Evolutionary conservation across 2,329 filamentous ascomycete species (phyloP), one percentile per base, ranked within the genome.

Genomic region (Ascocoryne sarcoides): DNA sequence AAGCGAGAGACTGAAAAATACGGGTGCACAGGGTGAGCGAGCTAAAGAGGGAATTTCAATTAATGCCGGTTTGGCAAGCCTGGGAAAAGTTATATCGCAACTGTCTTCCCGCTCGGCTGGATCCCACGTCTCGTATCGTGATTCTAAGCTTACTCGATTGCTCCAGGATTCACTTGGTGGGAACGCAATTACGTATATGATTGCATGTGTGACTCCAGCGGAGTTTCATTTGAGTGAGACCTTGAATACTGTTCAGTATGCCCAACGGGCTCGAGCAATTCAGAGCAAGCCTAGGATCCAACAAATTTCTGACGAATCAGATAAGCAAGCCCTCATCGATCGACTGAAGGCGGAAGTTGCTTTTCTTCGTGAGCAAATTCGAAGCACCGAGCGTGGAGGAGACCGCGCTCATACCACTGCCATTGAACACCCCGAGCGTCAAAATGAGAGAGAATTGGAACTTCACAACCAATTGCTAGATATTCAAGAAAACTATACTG

Each of bases 141-240:
- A 98, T 65, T 96, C 92, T n/a, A 89, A 88, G 60, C 78, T 98
- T 53, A 98, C 92, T 9, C 82, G 92, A 44, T 71, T 98, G 17
- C 75, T 98, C 14, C 92, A 98, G 68, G 92, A 98, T 63, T 98
- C 92, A 0, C 72, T 98, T 4, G 92, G 92, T 42, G 92, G 92
- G 4, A 96, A 94, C 60, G 92, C 92, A 26, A 94, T 95, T 59
- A 98, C 92, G 1, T 98, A 96, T 66, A 96, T 98, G 92, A 92
- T 98, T 65, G 92, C 92, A 7, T 98, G 92, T 64, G 89, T 98
- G 20, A 98, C 90, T 1, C 90, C 89, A 0, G 87, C 90, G 10
- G 89, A 95, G 60, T 98, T 98, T 59, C 92, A 98, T 61, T 70
- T 98, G 32, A 96, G 89, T 65, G 92, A 98, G 65, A 96, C 93